A percentile compares a stretch with the other conserved stretches of the same genome.
phyloP scores from a whole-genome alignment of 768 basidiomycete genomes.

The Steccherinum ochraceum region DNA sequence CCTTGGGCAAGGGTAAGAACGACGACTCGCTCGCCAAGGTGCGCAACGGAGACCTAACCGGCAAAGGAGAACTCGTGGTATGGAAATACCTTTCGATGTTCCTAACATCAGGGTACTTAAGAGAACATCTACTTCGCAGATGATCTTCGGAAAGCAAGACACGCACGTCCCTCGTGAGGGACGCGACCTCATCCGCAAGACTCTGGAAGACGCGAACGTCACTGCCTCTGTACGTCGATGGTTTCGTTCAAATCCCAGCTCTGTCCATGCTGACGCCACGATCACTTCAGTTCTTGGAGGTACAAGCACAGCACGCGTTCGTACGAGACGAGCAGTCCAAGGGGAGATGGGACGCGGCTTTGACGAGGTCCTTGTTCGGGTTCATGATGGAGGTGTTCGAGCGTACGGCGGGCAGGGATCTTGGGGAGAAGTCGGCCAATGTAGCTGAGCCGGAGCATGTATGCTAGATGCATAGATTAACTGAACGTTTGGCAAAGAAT shows the following conservation, averaged over 20 bases:
- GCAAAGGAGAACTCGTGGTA: conserved; percentile 82
- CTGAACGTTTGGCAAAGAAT: too few species aligned
- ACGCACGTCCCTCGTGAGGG: conserved; percentile 90
- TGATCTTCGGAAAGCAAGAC: conserved; percentile 98
- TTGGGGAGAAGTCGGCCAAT: conserved; percentile 68
- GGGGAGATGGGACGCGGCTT: conserved; percentile 92
- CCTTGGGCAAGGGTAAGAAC: conserved; percentile 77
- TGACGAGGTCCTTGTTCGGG: conserved; percentile 71
- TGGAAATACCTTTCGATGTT: conserved; percentile 19
- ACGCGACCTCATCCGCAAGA: conserved; percentile 76
- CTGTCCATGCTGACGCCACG: neutral
- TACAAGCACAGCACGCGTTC: conserved; percentile 97
- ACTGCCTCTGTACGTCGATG: conserved; percentile 51
- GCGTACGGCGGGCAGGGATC: conserved; percentile 76
- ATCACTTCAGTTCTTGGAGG: conserved; percentile 72
- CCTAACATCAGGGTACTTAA: neutral
- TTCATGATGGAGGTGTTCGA: conserved; percentile 95
- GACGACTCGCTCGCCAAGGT: conserved; percentile 80
- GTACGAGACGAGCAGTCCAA: conserved; percentile 89
- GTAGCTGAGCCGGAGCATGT: conserved; percentile 42
- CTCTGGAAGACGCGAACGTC: conserved; percentile 76
- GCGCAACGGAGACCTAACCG: conserved; percentile 64
- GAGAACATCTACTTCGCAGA: conserved; percentile 32
- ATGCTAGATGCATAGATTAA: neutral
- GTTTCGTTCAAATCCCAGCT: neutral